Conservation (phyloP, 192 early-diverging fungal genomes). For the Coemansia sp. region DNA sequence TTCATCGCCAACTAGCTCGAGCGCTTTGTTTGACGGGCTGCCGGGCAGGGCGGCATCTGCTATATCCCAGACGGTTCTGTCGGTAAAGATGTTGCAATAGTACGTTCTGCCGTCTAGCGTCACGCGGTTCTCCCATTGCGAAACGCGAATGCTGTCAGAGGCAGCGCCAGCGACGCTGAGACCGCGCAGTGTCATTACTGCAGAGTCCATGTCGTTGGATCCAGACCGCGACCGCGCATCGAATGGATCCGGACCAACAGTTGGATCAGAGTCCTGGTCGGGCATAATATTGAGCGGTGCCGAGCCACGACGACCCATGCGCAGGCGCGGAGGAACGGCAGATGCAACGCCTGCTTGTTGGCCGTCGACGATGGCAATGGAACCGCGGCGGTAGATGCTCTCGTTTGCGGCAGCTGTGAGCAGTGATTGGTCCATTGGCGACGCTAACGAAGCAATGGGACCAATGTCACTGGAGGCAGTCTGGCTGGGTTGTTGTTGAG, state of each 20-base stretch:
- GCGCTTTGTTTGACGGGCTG: constrained; percentile 12
- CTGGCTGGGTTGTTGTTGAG: constrained; percentile 19
- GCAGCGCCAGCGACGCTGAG: constrained; percentile 1
- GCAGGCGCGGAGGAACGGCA: constrained; percentile 55
- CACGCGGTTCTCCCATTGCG: constrained; percentile 64
- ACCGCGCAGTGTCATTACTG: constrained; percentile 20
- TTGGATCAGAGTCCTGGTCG: constrained; percentile 6
- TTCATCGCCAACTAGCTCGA: constrained; percentile 54
- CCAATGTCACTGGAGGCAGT: constrained; percentile 13
- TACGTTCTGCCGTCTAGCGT: constrained; percentile 62
- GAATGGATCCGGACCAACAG: constrained; percentile 5
- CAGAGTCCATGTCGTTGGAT: constrained; percentile 19
- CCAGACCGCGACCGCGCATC: constrained; percentile 20
- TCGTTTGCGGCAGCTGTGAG: constrained; percentile 51
- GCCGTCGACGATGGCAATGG: constrained; percentile 49
- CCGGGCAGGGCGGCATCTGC: constrained; percentile 23
- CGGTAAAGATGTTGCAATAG: constrained; percentile 71
- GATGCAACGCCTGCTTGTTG: constrained; percentile 57
- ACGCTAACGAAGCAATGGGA: constrained; percentile 3
- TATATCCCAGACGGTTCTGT: constrained; percentile 62
- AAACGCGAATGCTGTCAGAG: constrained; percentile 22
- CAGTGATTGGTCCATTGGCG: constrained; percentile 36
- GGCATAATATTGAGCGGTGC: constrained; percentile 26
- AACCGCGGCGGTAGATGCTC: constrained; percentile 57
- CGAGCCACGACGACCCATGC: constrained; percentile 45